Percentiles rank a stretch among this genome's conserved stretches.
These are phyloP conservation scores for Sclerotinia minor DNA, from an alignment of 2,329 filamentous ascomycete species.

Conservation along the genomic window DNA sequence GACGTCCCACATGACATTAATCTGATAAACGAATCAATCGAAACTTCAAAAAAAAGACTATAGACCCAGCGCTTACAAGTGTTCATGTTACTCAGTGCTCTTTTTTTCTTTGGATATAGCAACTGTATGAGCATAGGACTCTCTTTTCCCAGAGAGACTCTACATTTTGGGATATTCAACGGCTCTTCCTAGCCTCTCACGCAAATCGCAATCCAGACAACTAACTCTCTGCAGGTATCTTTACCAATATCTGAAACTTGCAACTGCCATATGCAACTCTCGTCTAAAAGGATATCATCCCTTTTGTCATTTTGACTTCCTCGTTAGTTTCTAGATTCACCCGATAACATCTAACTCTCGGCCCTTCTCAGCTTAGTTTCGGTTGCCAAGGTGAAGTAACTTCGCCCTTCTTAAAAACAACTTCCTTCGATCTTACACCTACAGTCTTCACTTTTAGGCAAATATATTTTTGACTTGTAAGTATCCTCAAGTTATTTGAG, in stretches of 20 bases:
- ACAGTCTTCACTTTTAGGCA: not conserved
- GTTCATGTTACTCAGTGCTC: not conserved
- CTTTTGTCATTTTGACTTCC: not conserved
- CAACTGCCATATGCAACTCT: not conserved
- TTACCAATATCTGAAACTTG: not conserved
- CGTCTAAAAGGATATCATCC: not conserved
- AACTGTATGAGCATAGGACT: not conserved
- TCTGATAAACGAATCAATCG: not conserved
- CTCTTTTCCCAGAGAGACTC: not conserved
- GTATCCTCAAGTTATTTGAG: not conserved
- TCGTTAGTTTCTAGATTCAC: not conserved
- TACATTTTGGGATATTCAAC: not conserved
- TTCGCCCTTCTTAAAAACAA: not conserved
- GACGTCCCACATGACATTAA: not conserved
- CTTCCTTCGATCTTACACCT: constrained; percentile 3
- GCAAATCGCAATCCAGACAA: not conserved
- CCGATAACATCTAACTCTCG: not conserved
- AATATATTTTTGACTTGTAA: not conserved
- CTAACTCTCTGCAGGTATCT: not conserved
- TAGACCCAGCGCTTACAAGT: not conserved
- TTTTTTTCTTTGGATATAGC: not conserved
- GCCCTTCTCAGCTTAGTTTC: not conserved
- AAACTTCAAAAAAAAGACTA: not conserved
- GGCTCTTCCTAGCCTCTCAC: not conserved
- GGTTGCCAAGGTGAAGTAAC: too few relatives aligned